Evolutionary conservation across 768 basidiomycete species (phyloP).

Genomic region (Tulasnella sp.): DNA sequence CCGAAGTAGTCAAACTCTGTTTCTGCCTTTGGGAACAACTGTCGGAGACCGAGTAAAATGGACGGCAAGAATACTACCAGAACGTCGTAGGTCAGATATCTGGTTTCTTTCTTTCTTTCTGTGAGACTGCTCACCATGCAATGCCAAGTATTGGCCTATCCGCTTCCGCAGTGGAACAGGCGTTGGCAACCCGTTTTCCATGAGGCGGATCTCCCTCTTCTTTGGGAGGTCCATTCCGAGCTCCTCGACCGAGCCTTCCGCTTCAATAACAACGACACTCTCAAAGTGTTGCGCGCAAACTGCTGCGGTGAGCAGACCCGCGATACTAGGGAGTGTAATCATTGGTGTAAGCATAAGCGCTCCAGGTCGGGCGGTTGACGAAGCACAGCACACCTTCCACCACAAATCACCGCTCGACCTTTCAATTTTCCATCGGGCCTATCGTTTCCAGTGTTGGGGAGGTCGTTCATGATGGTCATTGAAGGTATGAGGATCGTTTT

Average conservation of each 20-base stretch:
- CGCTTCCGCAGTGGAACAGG: background rate
- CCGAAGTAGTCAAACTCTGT: background rate
- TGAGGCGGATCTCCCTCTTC: background rate
- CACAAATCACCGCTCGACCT: too few species aligned
- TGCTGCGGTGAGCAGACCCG: constrained; percentile 1
- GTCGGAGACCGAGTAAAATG: background rate
- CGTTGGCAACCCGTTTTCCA: background rate
- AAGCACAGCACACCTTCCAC: too few species aligned
- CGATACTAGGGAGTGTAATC: background rate
- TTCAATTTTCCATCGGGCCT: too few species aligned
- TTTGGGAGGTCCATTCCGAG: background rate
- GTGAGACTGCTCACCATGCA: background rate
- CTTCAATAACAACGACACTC: background rate
- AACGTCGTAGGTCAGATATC: background rate
- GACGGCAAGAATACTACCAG: constrained; percentile 1
- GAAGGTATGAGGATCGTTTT: too few species aligned
- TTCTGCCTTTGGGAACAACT: background rate
- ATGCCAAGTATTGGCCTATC: background rate
- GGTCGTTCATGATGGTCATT: too few species aligned
- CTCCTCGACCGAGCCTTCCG: constrained; percentile 4
- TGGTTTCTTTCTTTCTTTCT: background rate
- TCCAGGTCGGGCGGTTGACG: too few species aligned
- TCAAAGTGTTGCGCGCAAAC: constrained; percentile 13
- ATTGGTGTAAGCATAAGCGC: too few species aligned
- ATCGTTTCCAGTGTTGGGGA: too few species aligned